phyloP scores from a whole-genome alignment of 441 rosid species.

The Brassica hybrid region DNA sequence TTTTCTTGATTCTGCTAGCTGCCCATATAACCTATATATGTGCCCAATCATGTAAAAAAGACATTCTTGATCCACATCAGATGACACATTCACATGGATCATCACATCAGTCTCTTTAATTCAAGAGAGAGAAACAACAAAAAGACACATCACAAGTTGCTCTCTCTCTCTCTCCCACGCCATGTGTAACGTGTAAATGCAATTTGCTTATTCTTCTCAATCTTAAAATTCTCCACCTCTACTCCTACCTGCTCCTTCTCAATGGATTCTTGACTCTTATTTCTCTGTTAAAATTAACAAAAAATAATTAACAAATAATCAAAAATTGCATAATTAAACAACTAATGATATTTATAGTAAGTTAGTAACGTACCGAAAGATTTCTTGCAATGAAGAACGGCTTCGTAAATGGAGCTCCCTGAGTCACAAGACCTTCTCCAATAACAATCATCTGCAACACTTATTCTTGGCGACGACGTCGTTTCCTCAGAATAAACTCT shows the following conservation, averaged over 20 bases:
- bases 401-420: slow-evolving; percentile 91
- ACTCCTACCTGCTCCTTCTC: slow-evolving; percentile 35
- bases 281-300: slow-evolving; percentile 51
- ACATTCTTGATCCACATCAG: slow-evolving; percentile 43
- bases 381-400: slow-evolving; percentile 96
- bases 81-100: slow-evolving; percentile 47
- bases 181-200: slow-evolving; percentile 39
- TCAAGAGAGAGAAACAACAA: slow-evolving; percentile 44
- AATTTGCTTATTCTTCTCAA: slow-evolving; percentile 37
- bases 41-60: slow-evolving; percentile 44
- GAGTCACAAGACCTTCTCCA: slow-evolving; percentile 93
- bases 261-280: slow-evolving; percentile 43
- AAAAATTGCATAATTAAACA: not conserved
- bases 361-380: slow-evolving; percentile 56
- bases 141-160: slow-evolving; percentile 47
- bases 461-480: slow-evolving; percentile 70
- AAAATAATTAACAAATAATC: slow-evolving; percentile 1
- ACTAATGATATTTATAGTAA: not conserved
- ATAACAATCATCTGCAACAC: slow-evolving; percentile 61
- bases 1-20: slow-evolving; percentile 29
- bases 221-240: slow-evolving; percentile 43
- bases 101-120: slow-evolving; percentile 43
- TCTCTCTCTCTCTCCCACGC: slow-evolving; percentile 26
- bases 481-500: slow-evolving; percentile 54
- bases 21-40: slow-evolving; percentile 44